phyloP scores from a whole-genome alignment of 2,329 filamentous ascomycete species.

The Verticillium nubilum region DNA sequence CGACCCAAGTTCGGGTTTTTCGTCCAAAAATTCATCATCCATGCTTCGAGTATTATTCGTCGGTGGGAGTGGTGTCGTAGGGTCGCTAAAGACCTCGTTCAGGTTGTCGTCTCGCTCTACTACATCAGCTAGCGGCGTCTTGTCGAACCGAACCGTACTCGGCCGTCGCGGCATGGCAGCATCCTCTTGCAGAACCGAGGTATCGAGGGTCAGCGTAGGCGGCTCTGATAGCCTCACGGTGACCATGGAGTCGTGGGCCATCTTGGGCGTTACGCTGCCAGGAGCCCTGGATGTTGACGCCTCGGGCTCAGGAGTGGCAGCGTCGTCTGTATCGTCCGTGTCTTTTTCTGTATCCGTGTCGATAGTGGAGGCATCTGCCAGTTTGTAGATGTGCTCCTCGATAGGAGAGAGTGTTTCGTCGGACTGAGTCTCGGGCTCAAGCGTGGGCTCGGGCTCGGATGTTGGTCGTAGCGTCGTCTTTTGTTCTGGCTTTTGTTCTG shows the following conservation, averaged over 20 bases:
- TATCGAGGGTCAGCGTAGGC: conserved; percentile 45
- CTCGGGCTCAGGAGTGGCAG: neutral
- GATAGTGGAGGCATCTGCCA: neutral
- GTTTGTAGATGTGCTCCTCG: neutral
- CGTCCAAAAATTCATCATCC: conserved; percentile 29
- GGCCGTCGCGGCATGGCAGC: conserved; percentile 3
- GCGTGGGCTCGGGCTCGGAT: neutral
- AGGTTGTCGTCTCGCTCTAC: neutral
- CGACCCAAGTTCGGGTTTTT: neutral
- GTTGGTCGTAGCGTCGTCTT: neutral
- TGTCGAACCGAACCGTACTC: conserved; percentile 12
- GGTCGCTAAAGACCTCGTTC: conserved; percentile 9
- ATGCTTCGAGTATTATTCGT: conserved; percentile 21
- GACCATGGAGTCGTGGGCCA: conserved; percentile 64
- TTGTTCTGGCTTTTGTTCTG: neutral
- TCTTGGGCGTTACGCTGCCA: conserved; percentile 10
- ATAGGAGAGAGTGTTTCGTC: neutral
- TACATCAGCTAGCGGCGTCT: neutral
- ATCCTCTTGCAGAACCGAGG: conserved; percentile 24
- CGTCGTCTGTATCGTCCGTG: neutral
- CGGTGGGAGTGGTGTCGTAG: conserved; percentile 20
- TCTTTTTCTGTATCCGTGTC: neutral
- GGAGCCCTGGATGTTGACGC: neutral
- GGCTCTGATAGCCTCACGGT: conserved; percentile 69
- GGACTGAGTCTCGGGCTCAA: neutral